Base-by-base conservation (phyloP, 2,329 filamentous ascomycete species). In the Teratosphaeria epicoccoides region DNA sequence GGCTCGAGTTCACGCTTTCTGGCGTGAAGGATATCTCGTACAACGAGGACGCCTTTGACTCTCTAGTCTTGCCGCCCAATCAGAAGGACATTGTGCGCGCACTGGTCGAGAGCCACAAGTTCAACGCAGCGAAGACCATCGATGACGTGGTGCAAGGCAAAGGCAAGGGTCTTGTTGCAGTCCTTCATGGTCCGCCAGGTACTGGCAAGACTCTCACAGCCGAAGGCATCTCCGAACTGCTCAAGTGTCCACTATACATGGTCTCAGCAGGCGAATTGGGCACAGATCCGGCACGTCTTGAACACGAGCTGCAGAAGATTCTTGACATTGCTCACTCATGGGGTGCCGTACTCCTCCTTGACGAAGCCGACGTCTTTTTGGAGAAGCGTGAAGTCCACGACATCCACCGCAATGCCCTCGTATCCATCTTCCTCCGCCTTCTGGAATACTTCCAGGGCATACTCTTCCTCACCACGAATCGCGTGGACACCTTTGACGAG, bases 381-480 rank as follows among this genome's bases (percentile, higher is more conserved):
- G 87, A 94, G 72, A 85, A 87, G 67, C 82, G 88, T 1, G 85
- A 87, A 46, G 83, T 88, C 62, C 83, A 88, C 57, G 87, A 95
- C 61, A 84, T 94, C 49, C 84, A 89, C 64, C 83, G 88, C 53
- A 95, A 95, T 60, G 85, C 85, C 0, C 79, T 93, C 1, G 89
- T 95, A 49, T 87, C 83, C 66, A 88, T 95, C 61, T 95, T 95
- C 74, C 73, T 95, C 2, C 82, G 88, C 0, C 76, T 91, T 52
- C 75, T 95, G 0, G 90, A 96, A 68, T 95, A 95, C 67, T 95
- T 94, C 71, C 87, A 94, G 64, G 89, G 89, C 2, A 94, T 95
- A 49, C 68, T 95, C 4, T 94, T 95, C 72, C 70, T 95, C 24
- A 95, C 89, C 0, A 95, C 89, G 2, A 95, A 95, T 66, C 81